These are phyloP conservation scores for Cyberlindnera mycetangii DNA, from an alignment of 805 yeast species.

Conservation along the genomic window DNA sequence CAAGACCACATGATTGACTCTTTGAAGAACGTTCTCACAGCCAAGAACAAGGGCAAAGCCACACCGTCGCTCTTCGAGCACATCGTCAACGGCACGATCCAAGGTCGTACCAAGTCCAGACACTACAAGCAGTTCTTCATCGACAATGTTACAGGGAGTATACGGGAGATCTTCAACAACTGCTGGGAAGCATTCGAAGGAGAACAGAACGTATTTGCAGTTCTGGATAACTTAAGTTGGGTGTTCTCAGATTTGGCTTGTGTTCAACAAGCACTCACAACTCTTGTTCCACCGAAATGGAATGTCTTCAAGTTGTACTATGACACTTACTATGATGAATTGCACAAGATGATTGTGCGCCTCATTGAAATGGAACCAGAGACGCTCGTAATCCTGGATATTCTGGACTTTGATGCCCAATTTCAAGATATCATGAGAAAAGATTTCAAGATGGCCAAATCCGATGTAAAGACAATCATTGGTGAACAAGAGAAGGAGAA, in stretches of 20 bases:
- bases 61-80: slow-evolving; percentile 28
- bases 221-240: slow-evolving; percentile 76
- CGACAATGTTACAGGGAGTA: slow-evolving; percentile 53
- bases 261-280: slow-evolving; percentile 55
- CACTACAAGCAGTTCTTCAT: slow-evolving; percentile 62
- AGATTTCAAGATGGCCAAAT: slow-evolving; percentile 48
- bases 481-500: slow-evolving; percentile 71
- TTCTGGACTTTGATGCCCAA: slow-evolving; percentile 74
- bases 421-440: slow-evolving; percentile 53
- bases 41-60: slow-evolving; percentile 28
- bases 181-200: slow-evolving; percentile 52
- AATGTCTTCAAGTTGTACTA: slow-evolving; percentile 59
- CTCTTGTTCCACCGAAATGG: slow-evolving; percentile 74
- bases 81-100: slow-evolving; percentile 39
- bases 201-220: slow-evolving; percentile 44
- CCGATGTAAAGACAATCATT: slow-evolving; percentile 49
- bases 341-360: slow-evolving; percentile 61
- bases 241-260: slow-evolving; percentile 73
- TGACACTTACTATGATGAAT: slow-evolving; percentile 61
- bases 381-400: slow-evolving; percentile 66
- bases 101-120: slow-evolving; percentile 46
- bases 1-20: slow-evolving; percentile 62
- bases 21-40: slow-evolving; percentile 29
- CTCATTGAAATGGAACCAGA: slow-evolving; percentile 74
- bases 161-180: slow-evolving; percentile 64